These are phyloP conservation scores for Leucogyrophana mollusca DNA, from an alignment of 768 basidiomycete genomes.

Conservation along the genomic window DNA sequence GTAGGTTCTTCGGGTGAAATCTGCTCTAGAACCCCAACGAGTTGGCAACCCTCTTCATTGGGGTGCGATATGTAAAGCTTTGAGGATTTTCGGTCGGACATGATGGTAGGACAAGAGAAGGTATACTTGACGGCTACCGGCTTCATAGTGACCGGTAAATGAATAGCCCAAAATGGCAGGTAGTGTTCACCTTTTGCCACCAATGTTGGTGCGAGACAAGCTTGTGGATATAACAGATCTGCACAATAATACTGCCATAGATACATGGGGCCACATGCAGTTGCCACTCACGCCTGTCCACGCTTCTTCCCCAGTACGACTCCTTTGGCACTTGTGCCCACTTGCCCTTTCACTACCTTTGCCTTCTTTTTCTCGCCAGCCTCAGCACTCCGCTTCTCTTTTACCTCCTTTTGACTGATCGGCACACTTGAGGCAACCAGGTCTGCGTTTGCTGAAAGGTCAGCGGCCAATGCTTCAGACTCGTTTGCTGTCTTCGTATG, in stretches of 20 bases:
- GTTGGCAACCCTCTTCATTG: constrained; percentile 36
- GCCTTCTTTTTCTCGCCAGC: constrained; percentile 61
- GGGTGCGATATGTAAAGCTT: constrained; percentile 55
- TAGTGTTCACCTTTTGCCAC: constrained; percentile 22
- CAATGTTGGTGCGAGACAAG: not conserved
- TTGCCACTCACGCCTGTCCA: constrained; percentile 23
- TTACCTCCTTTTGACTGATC: constrained; percentile 45
- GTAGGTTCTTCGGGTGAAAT: constrained; percentile 47
- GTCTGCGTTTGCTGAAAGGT: constrained; percentile 6
- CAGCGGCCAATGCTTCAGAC: constrained; percentile 10
- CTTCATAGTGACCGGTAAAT: too few relatives aligned
- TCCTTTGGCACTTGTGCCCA: constrained; percentile 54
- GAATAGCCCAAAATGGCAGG: constrained; percentile 22
- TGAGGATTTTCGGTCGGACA: constrained; percentile 35
- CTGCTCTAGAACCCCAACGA: constrained; percentile 66
- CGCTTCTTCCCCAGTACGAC: constrained; percentile 53
- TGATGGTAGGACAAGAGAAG: constrained; percentile 16
- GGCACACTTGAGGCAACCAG: constrained; percentile 6
- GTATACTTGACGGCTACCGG: too few relatives aligned
- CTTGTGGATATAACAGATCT: too few relatives aligned
- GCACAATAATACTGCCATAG: too few relatives aligned
- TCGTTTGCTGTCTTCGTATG: not conserved
- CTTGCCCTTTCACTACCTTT: constrained; percentile 33
- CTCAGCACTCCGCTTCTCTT: constrained; percentile 47
- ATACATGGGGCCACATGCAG: too few relatives aligned